These are phyloP conservation scores for Canavalia gladiata DNA, from an alignment of 306 rosid species.

Conservation along the genomic window DNA sequence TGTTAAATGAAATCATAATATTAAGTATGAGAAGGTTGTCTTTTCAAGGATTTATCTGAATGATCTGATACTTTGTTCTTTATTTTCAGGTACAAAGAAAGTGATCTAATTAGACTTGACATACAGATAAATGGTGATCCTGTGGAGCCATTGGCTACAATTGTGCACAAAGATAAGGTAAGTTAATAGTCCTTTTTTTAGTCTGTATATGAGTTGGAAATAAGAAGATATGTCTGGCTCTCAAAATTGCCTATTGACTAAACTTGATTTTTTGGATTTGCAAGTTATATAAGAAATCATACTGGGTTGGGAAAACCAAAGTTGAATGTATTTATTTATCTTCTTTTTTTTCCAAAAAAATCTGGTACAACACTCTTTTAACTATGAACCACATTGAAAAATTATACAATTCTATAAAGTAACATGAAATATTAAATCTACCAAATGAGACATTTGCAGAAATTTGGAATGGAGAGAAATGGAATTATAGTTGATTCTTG, in stretches of 20 bases:
- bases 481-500: background rate
- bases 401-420: constrained; percentile 15
- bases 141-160: constrained; percentile 91
- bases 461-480: constrained; percentile 6
- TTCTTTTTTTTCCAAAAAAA: background rate
- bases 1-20: background rate
- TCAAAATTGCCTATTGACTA: constrained; percentile 29
- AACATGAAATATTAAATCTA: constrained; percentile 12
- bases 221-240: background rate
- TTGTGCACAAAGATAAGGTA: constrained; percentile 91
- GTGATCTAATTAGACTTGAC: constrained; percentile 85
- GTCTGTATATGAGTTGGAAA: constrained; percentile 27
- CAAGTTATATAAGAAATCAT: constrained; percentile 33
- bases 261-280: constrained; percentile 24
- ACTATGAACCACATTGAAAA: constrained; percentile 34
- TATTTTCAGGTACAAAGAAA: constrained; percentile 74
- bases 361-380: constrained; percentile 23
- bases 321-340: constrained; percentile 26
- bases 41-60: constrained; percentile 18
- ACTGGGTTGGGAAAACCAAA: constrained; percentile 33
- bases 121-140: constrained; percentile 83
- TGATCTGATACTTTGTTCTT: constrained; percentile 34
- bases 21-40: constrained; percentile 29
- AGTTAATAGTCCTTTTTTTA: constrained; percentile 9
- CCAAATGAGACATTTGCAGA: constrained; percentile 3